Evolutionary conservation across 1,284 basidiomycete species (phyloP).

Genomic region (Irpex sp.): DNA sequence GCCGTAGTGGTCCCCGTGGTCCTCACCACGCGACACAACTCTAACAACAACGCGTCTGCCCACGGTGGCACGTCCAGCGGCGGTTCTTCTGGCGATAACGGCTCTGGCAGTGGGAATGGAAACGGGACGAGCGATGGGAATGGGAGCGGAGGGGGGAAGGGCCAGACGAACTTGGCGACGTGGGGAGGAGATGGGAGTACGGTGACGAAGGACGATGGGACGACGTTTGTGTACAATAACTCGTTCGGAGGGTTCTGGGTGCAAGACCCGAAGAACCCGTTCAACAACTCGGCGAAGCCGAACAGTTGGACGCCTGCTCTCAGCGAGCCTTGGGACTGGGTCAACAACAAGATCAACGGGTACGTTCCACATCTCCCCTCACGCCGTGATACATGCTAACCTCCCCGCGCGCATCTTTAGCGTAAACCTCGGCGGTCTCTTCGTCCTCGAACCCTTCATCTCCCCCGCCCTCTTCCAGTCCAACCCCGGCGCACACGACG

Average conservation of each 20-base stretch:
- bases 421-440: slow-evolving; percentile 70
- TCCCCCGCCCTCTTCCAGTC: slow-evolving; percentile 73
- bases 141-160: slow-evolving; percentile 8
- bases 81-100: slow-evolving; percentile 10
- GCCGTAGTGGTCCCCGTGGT: slow-evolving; percentile 41
- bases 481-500: slow-evolving; percentile 53
- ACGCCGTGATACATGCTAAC: not conserved
- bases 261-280: slow-evolving; percentile 55
- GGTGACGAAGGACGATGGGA: slow-evolving; percentile 59
- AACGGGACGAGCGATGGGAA: slow-evolving; percentile 12
- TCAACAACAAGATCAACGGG: slow-evolving; percentile 63
- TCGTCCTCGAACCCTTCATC: slow-evolving; percentile 82
- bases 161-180: slow-evolving; percentile 19
- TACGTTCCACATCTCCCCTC: slow-evolving; percentile 26
- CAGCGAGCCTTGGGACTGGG: slow-evolving; percentile 71
- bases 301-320: slow-evolving; percentile 62
- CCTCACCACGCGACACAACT: slow-evolving; percentile 34
- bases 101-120: slow-evolving; percentile 10
- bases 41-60: slow-evolving; percentile 13
- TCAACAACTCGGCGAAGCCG: slow-evolving; percentile 57
- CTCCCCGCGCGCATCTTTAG: slow-evolving; percentile 12
- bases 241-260: slow-evolving; percentile 67
- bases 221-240: slow-evolving; percentile 67
- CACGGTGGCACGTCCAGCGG: not conserved
- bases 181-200: slow-evolving; percentile 64